Base-by-base conservation (phyloP, 495 filamentous ascomycete genomes). In the Penicillium cinerascens region DNA sequence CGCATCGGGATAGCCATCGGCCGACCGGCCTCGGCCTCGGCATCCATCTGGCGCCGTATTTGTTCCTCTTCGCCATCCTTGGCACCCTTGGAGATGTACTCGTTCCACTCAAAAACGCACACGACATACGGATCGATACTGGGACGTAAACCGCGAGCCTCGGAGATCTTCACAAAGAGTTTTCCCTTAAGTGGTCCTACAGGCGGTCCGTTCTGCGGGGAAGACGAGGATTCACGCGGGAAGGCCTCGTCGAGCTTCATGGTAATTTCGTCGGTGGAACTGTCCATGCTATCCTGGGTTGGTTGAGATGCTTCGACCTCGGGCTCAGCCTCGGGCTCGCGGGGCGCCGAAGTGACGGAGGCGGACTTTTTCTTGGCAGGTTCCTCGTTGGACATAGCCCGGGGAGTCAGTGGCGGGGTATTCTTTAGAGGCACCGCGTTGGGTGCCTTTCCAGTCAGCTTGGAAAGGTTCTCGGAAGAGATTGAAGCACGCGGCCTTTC, bases 1-100 rank as follows among this genome's bases (percentile, higher is more conserved):
- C 85, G 85, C 88, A 96, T 95, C 2, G 93, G 93, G 59, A 98
- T 97, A 16, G 93, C 88, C 84, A 96, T 95, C 21, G 91, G 82
- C 48, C 84, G 79, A 18, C 89, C 89, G 5, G 82, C 82, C 42
- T 93, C 90, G 56, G 85, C 88, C 33, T 84, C 86, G 26, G 84
- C 79, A 76, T 63, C 81, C 75, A 75, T 78, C 73, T 67, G 64
- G 23, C 55, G 60, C 21, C 53, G 55, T 55, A 62, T 80, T 70
- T 63, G 74, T 33, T 84, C 79, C 47, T 82, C 78, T 25, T 71
- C 75, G 10, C 79, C 78, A 50, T 75, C 73, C 49, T 81, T 82
- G 38, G 91, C 89, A 11, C 89, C 89, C 51, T 85, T 87, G 9
- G 93, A 97, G 44, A 98, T 96, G 58, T 92, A 87, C 65, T 98